These are phyloP conservation scores for Eremochloa ophiuroides DNA, from an alignment of 176 grass and related monocot genomes.

Conservation along the genomic window DNA sequence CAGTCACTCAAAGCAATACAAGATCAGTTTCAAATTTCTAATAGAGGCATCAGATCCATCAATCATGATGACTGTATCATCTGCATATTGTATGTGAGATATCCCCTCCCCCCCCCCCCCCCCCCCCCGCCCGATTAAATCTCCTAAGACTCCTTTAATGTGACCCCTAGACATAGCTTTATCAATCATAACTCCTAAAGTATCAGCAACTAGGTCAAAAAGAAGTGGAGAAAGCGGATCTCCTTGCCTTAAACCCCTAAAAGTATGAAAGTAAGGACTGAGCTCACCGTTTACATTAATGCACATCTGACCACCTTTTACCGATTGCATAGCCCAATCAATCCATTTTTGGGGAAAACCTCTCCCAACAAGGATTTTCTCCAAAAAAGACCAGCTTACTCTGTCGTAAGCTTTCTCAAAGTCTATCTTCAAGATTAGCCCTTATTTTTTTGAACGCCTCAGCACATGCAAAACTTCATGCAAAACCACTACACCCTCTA, in stretches of 20 bases:
- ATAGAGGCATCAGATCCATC: not conserved
- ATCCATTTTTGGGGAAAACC: too few species aligned
- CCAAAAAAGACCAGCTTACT: too few species aligned
- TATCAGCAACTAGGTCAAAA: not conserved
- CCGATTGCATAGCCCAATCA: too few species aligned
- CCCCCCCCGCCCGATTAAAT: not conserved
- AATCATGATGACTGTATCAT: not conserved
- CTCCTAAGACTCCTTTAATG: not conserved
- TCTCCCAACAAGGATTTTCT: rapidly evolving
- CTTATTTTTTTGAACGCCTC: rapidly evolving
- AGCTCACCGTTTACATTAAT: too few species aligned
- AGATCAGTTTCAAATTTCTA: not conserved
- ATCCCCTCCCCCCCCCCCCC: too few species aligned
- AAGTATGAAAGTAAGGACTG: rapidly evolving
- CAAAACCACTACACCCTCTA: too few species aligned
- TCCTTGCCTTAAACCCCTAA: too few species aligned
- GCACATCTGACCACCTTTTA: too few species aligned
- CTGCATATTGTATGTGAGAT: not conserved
- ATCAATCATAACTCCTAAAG: not conserved
- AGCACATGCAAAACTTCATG: too few species aligned
- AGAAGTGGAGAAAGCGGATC: not conserved
- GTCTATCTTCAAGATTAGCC: too few species aligned
- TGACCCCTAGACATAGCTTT: not conserved
- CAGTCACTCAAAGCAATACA: not conserved
- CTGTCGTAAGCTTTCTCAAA: too few species aligned